A percentile compares a stretch with the other conserved stretches of the same genome.
Conservation (phyloP, 1,284 basidiomycete species). For the Trametes polyzona region DNA sequence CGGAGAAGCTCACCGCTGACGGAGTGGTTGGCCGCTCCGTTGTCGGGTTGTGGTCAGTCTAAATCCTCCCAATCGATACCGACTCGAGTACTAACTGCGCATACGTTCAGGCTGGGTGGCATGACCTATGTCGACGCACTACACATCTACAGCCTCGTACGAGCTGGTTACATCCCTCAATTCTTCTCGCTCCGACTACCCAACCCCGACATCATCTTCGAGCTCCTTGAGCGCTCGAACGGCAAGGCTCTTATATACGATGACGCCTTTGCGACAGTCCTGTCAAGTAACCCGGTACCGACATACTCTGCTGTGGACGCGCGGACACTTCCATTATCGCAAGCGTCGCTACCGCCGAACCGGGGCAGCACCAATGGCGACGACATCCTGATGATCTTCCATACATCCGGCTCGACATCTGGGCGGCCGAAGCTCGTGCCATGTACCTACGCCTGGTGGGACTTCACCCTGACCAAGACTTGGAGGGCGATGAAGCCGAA, state of each 20-base stretch:
- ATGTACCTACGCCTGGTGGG: conserved; percentile 51
- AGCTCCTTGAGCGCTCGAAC: conserved; percentile 59
- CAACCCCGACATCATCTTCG: conserved; percentile 66
- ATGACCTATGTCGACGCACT: conserved; percentile 69
- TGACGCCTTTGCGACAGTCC: conserved; percentile 43
- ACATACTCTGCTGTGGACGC: conserved; percentile 48
- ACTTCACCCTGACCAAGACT: conserved; percentile 32
- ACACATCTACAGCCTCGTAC: conserved; percentile 70
- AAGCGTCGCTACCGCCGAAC: conserved; percentile 48
- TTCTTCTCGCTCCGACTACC: conserved; percentile 73
- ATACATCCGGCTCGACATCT: conserved; percentile 76
- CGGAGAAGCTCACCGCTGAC: conserved; percentile 43
- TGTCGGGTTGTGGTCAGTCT: conserved; percentile 65
- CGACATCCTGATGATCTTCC: conserved; percentile 66
- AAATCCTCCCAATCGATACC: conserved; percentile 8
- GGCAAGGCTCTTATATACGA: conserved; percentile 68
- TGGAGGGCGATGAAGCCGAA: conserved; percentile 28
- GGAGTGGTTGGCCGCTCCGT: conserved; percentile 57
- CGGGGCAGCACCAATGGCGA: conserved; percentile 42
- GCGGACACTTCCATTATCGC: conserved; percentile 40
- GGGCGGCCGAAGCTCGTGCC: conserved; percentile 75
- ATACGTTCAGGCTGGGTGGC: conserved; percentile 58
- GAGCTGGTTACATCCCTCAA: conserved; percentile 75
- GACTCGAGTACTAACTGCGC: conserved; percentile 18
- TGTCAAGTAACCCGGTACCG: conserved; percentile 49